These are phyloP conservation scores for Metschnikowia anglica DNA, from an alignment of 805 yeast genomes.

Conservation along the genomic window DNA sequence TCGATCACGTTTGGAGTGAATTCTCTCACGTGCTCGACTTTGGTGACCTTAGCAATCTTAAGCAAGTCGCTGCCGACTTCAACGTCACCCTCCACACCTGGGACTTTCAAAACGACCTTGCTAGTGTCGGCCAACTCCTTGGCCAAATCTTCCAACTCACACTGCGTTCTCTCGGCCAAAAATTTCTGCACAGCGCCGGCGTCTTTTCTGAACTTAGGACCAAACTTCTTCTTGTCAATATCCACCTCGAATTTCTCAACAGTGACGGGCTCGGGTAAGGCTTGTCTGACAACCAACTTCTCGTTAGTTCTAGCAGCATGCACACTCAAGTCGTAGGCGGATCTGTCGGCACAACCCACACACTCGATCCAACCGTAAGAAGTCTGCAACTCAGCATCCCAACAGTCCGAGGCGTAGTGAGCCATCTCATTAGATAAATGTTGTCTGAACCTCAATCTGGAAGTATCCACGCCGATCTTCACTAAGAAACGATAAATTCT, in stretches of 20 bases:
- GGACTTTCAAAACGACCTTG: slow-evolving; percentile 64
- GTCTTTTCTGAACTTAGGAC: slow-evolving; percentile 96
- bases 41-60: slow-evolving; percentile 71
- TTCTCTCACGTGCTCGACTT: slow-evolving; percentile 90
- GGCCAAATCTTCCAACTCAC: slow-evolving; percentile 76
- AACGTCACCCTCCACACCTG: slow-evolving; percentile 53
- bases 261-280: slow-evolving; percentile 77
- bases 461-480: slow-evolving; percentile 86
- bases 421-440: slow-evolving; percentile 99
- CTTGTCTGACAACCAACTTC: slow-evolving; percentile 90
- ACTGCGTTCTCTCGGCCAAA: slow-evolving; percentile 74
- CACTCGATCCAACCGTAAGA: slow-evolving; percentile 99
- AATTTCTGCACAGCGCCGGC: slow-evolving; percentile 89
- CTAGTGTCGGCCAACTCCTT: slow-evolving; percentile 62
- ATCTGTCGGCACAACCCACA: slow-evolving; percentile 99
- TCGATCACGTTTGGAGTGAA: slow-evolving; percentile 96
- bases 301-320: slow-evolving; percentile 94
- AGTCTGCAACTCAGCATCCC: slow-evolving; percentile 97
- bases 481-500: slow-evolving; percentile 82
- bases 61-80: slow-evolving; percentile 75
- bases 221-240: slow-evolving; percentile 91
- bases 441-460: slow-evolving; percentile 91
- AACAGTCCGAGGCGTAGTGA: slow-evolving; percentile 98
- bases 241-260: slow-evolving; percentile 84
- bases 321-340: slow-evolving; percentile 95